Evolutionary conservation across 805 yeast genomes (phyloP).

Genomic region (Ogataea populi-albae): DNA sequence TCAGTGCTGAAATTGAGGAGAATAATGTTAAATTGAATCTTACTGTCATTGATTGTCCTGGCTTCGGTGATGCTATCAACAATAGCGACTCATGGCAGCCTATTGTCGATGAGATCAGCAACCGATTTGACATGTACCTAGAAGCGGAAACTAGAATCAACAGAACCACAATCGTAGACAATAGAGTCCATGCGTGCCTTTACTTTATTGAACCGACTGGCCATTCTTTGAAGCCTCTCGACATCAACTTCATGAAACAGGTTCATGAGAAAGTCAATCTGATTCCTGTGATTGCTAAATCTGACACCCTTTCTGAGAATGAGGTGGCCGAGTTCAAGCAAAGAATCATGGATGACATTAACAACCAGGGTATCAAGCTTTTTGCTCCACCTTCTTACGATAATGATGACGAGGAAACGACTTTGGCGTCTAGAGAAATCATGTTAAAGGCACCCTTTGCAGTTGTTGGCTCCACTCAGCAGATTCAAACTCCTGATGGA

Average conservation of each 20-base stretch:
- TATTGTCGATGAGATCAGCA: slow-evolving; percentile 82
- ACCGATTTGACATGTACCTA: slow-evolving; percentile 81
- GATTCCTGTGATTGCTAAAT: slow-evolving; percentile 91
- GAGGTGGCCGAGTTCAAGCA: slow-evolving; percentile 76
- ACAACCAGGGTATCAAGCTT: slow-evolving; percentile 65
- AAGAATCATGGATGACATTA: slow-evolving; percentile 74
- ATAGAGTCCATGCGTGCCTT: slow-evolving; percentile 87
- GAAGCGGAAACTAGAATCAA: slow-evolving; percentile 85
- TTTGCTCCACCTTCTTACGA: slow-evolving; percentile 79
- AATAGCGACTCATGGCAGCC: slow-evolving; percentile 84
- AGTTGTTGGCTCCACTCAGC: slow-evolving; percentile 82
- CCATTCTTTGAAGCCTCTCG: slow-evolving; percentile 85
- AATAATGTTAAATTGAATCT: slow-evolving; percentile 85
- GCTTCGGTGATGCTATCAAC: slow-evolving; percentile 89
- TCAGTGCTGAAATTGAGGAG: slow-evolving; percentile 78
- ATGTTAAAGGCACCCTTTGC: slow-evolving; percentile 84
- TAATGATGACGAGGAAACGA: slow-evolving; percentile 77
- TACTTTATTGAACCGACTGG: slow-evolving; percentile 98
- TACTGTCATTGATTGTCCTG: slow-evolving; percentile 86
- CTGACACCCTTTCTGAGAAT: slow-evolving; percentile 87
- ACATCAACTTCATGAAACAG: slow-evolving; percentile 81
- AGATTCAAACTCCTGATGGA: slow-evolving; percentile 70
- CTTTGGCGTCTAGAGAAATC: slow-evolving; percentile 60
- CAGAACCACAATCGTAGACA: slow-evolving; percentile 69
- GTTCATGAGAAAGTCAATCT: slow-evolving; percentile 89